Base-by-base conservation (phyloP, 441 rosid genomes). In the Pelargonium australe region DNA sequence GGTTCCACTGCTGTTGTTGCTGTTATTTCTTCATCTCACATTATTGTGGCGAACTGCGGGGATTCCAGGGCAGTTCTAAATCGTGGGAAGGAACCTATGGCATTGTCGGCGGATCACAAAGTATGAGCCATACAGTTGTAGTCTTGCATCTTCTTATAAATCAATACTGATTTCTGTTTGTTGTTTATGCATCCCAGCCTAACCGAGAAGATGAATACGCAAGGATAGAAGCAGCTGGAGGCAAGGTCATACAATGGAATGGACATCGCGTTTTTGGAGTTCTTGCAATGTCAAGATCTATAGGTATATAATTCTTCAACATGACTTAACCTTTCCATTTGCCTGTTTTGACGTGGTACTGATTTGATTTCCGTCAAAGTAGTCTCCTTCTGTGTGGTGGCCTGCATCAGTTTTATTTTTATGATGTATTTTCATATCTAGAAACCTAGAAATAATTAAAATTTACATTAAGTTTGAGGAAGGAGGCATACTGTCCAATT, bases 1-100 rank as follows among this genome's bases (percentile, higher is more conserved):
- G 98, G 97, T 66, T 92, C 98, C 68, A 92, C 97, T 28, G 96
- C 97, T 49, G 94, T 92, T 68, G 97, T 90, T 73, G 90, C 89
- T 13, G 63, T 89, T 25, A 76, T 92, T 64, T 89, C 84, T 68
- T 83, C 98, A 13, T 92, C 97, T 17, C 97, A 89, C 80, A 80
- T 92, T 57, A 75, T 89, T 63, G 91, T 89, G 43, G 89, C 94
- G 47, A 90, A 90, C 76, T 92, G 98, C 63, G 97, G 98, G 74
- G 98, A 92, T 75, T 92, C 98, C 13, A 84, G 98, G 80, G 98
- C 97, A 71, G 98, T 92, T 79, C 78, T 92, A 14, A 86, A 78
- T 60, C 96, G 96, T 64, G 92, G 98, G 66, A 90, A 88, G 82
- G 89, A 86, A 74, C 84, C 98, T 44, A 69, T 89, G 77, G 88